Evolutionary conservation across 192 early-diverging fungal genomes (phyloP).

Genomic region (Mortierella antarctica): DNA sequence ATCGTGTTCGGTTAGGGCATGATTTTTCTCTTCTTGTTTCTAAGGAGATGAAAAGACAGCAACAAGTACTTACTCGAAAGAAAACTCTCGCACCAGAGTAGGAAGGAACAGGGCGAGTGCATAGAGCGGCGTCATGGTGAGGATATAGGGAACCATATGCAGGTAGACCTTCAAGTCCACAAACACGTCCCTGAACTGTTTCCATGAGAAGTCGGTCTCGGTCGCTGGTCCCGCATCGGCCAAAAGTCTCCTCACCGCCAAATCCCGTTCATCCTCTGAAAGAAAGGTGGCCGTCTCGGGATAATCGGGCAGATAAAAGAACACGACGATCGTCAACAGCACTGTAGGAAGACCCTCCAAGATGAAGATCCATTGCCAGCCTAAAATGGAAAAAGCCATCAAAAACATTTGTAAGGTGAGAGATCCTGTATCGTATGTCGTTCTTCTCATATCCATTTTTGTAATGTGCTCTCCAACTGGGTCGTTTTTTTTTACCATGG

Average conservation of each 20-base stretch:
- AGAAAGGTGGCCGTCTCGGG: slow-evolving; percentile 59
- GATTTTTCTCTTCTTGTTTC: no score
- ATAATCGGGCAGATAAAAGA: slow-evolving; percentile 55
- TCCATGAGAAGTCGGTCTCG: slow-evolving; percentile 60
- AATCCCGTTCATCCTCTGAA: slow-evolving; percentile 51
- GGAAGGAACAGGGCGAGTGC: slow-evolving; percentile 75
- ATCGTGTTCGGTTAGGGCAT: no score
- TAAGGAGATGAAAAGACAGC: no score
- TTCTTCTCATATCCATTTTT: no score
- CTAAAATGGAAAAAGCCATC: background rate
- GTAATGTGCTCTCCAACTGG: no score
- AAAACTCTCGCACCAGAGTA: slow-evolving; percentile 71
- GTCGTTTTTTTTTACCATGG: slow-evolving; percentile 16
- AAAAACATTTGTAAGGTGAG: no score
- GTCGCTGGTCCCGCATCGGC: slow-evolving; percentile 58
- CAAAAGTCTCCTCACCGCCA: slow-evolving; percentile 45
- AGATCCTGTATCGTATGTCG: no score
- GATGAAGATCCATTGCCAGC: slow-evolving; percentile 77
- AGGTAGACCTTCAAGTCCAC: slow-evolving; percentile 60
- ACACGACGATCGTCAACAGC: slow-evolving; percentile 34
- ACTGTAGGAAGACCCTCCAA: slow-evolving; percentile 65
- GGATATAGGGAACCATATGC: slow-evolving; percentile 67
- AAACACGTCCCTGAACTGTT: slow-evolving; percentile 56
- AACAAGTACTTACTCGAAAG: slow-evolving; percentile 49
- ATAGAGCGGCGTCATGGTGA: slow-evolving; percentile 68